phyloP scores from a whole-genome alignment of 2,329 filamentous ascomycete genomes.

The Waltergamsia citrina region DNA sequence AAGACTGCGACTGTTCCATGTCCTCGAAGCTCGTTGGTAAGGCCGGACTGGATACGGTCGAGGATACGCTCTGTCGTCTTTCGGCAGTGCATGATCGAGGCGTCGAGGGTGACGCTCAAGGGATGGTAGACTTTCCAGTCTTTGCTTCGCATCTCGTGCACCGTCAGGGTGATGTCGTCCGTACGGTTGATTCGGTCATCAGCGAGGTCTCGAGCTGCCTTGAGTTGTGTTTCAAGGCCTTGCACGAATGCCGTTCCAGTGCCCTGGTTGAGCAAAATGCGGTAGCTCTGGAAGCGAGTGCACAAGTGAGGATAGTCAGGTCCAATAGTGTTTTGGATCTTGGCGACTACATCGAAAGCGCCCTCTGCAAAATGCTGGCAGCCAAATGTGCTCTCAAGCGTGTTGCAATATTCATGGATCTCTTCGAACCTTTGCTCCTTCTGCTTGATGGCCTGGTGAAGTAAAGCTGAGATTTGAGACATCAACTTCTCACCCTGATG shows the following conservation, averaged over 20 bases:
- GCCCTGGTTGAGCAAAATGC: conserved; percentile 33
- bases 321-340: conserved; percentile 39
- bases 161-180: conserved; percentile 38
- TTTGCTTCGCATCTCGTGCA: conserved; percentile 34
- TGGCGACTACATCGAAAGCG: conserved; percentile 34
- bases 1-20: conserved; percentile 36
- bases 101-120: conserved; percentile 31
- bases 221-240: conserved; percentile 25
- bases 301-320: conserved; percentile 34
- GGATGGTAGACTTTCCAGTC: conserved; percentile 38
- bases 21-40: conserved; percentile 36
- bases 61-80: conserved; percentile 37
- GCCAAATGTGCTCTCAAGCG: conserved; percentile 23
- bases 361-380: conserved; percentile 31
- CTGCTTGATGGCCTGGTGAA: conserved; percentile 29
- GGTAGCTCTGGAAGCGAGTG: conserved; percentile 30
- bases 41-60: conserved; percentile 40
- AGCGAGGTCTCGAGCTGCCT: conserved; percentile 24
- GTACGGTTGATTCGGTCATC: conserved; percentile 29
- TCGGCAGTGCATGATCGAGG: conserved; percentile 30
- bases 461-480: conserved; percentile 30
- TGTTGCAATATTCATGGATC: conserved; percentile 24
- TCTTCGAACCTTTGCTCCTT: conserved; percentile 30
- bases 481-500: conserved; percentile 35
- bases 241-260: conserved; percentile 29